Percentiles rank a stretch among this genome's conserved stretches.
These are phyloP conservation scores for Leishmania major DNA, from an alignment of 208 protist genomes.

Conservation along the genomic window DNA sequence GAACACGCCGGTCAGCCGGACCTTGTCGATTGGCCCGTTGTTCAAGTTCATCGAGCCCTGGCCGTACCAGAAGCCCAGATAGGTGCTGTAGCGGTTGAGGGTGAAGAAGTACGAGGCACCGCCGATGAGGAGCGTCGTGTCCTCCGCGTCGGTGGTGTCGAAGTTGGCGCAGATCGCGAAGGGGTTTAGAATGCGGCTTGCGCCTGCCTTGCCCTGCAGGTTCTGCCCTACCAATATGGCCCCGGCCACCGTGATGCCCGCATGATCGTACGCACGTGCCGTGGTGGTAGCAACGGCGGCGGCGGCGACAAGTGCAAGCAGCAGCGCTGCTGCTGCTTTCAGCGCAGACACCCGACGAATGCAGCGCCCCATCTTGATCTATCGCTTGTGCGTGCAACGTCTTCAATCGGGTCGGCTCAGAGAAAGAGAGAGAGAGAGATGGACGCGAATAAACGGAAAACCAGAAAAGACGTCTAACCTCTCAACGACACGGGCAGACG, in stretches of 20 bases:
- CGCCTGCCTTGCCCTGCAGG: constrained; percentile 34
- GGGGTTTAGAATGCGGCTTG: constrained; percentile 38
- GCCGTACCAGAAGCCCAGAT: constrained; percentile 40
- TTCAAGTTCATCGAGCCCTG: not conserved
- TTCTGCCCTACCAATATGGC: not conserved
- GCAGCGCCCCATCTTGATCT: not conserved
- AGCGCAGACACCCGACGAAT: not conserved
- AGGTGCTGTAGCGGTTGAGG: constrained; percentile 36
- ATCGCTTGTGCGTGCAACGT: not conserved
- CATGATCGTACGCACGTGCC: constrained; percentile 6
- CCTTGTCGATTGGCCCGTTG: constrained; percentile 12
- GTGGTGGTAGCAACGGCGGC: not conserved
- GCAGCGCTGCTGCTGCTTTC: not conserved
- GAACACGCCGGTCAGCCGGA: constrained; percentile 14
- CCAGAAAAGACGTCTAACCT: constrained; percentile 2
- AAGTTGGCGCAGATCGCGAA: constrained; percentile 40
- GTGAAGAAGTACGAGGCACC: constrained; percentile 36
- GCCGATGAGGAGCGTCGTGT: constrained; percentile 45
- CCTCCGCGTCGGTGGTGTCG: constrained; percentile 22
- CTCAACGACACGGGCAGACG: not conserved
- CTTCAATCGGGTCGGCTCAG: not conserved
- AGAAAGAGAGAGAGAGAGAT: not conserved
- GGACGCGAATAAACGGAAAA: not conserved
- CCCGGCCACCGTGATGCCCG: constrained; percentile 46
- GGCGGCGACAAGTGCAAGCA: not conserved